These are phyloP conservation scores for Aspergillus vadensis DNA, from an alignment of 2,329 filamentous ascomycete genomes.

Conservation along the genomic window DNA sequence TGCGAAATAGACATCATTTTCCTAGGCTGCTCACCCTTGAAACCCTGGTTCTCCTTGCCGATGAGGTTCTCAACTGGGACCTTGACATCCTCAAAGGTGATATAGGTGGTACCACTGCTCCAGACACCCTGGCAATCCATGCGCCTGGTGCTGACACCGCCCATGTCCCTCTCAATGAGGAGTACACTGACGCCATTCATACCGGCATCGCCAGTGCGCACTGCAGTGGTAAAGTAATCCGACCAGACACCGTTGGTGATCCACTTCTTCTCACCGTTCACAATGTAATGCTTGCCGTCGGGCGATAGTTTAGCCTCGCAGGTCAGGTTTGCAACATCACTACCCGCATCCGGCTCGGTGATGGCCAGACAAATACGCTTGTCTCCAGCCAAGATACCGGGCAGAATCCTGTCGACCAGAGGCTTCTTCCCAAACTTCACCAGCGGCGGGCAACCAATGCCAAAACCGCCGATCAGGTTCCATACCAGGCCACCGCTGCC, in stretches of 20 bases:
- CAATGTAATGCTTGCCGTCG: slow-evolving; percentile 98
- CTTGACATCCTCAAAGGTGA: slow-evolving; percentile 98
- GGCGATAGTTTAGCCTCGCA: slow-evolving; percentile 94
- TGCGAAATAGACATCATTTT: neutral
- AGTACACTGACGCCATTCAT: slow-evolving; percentile 93
- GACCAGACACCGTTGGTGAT: slow-evolving; percentile 97
- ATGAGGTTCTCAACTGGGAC: slow-evolving; percentile 98
- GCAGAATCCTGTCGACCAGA: slow-evolving; percentile 83
- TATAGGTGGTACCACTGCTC: slow-evolving; percentile 92
- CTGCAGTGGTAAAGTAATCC: slow-evolving; percentile 97
- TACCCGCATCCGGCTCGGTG: slow-evolving; percentile 93
- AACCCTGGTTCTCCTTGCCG: slow-evolving; percentile 96
- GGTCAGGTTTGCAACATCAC: slow-evolving; percentile 90
- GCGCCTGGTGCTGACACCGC: slow-evolving; percentile 85
- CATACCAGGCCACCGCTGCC: slow-evolving; percentile 93
- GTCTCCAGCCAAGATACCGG: slow-evolving; percentile 83
- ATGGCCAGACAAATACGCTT: slow-evolving; percentile 98
- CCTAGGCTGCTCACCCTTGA: slow-evolving; percentile 63
- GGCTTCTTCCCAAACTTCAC: slow-evolving; percentile 88
- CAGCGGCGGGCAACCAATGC: slow-evolving; percentile 88
- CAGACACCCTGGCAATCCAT: slow-evolving; percentile 99
- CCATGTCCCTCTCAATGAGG: slow-evolving; percentile 81
- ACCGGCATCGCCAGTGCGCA: slow-evolving; percentile 81
- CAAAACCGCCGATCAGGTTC: slow-evolving; percentile 96
- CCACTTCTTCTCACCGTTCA: slow-evolving; percentile 99